Conservation (phyloP, 495 filamentous ascomycete genomes). For the Annulohypoxylon nitens region DNA sequence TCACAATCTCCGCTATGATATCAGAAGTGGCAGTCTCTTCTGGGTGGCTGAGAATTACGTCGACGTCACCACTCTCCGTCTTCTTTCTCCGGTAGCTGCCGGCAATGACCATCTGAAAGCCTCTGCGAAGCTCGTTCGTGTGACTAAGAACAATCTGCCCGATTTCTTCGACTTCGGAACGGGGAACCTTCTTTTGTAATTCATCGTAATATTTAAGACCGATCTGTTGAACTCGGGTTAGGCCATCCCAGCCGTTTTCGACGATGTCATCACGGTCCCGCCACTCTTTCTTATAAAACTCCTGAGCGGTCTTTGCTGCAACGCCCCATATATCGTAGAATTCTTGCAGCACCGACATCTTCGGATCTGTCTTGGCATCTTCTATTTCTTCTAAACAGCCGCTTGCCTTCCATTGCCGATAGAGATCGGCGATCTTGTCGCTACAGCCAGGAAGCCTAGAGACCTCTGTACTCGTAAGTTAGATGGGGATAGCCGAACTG, state of each 20-base stretch:
- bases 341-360: conserved; percentile 70
- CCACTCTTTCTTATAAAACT: conserved; percentile 89
- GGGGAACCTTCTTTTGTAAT: conserved; percentile 76
- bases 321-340: conserved; percentile 94
- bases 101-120: conserved; percentile 79
- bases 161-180: conserved; percentile 80
- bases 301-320: conserved; percentile 81
- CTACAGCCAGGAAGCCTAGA: conserved; percentile 83
- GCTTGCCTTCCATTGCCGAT: conserved; percentile 75
- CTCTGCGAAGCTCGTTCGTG: conserved; percentile 66
- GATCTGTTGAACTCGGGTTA: conserved; percentile 89
- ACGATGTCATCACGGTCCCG: conserved; percentile 80
- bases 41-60: conserved; percentile 85
- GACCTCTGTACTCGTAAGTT: conserved; percentile 70
- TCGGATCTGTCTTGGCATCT: conserved; percentile 72
- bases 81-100: conserved; percentile 92
- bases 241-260: conserved; percentile 80
- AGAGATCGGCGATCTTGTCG: conserved; percentile 81
- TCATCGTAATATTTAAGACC: conserved; percentile 97
- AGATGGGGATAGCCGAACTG: conserved; percentile 12
- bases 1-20: conserved; percentile 76
- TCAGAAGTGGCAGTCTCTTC: conserved; percentile 73
- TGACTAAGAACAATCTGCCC: conserved; percentile 69
- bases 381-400: conserved; percentile 72
- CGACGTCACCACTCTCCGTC: conserved; percentile 79